Percentiles rank a stretch among this genome's conserved stretches.
Conservation (phyloP, 495 filamentous ascomycete species). For the Aspergillus sparsus region DNA sequence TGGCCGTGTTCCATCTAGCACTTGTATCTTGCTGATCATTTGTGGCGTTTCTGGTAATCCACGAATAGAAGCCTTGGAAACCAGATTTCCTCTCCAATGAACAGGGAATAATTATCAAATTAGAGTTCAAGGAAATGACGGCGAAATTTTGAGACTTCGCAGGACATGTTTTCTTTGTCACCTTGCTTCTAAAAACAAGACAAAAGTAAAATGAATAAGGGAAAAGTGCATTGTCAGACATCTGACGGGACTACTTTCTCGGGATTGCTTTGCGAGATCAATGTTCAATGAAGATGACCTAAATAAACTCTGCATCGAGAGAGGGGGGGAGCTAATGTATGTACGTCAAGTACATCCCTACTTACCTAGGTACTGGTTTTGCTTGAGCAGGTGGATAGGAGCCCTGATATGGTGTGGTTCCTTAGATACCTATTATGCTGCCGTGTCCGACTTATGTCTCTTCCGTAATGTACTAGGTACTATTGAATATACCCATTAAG, state of each 20-base stretch:
- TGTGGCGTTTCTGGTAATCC: background rate
- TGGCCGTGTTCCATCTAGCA: background rate
- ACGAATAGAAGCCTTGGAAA: background rate
- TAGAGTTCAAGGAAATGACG: background rate
- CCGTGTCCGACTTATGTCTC: too few relatives aligned
- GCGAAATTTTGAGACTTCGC: background rate
- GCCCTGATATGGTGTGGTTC: background rate
- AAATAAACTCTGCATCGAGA: background rate
- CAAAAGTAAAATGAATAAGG: background rate
- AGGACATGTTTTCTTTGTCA: background rate
- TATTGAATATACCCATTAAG: too few relatives aligned
- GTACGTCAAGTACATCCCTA: too few relatives aligned
- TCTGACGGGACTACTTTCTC: background rate
- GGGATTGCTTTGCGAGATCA: conserved; percentile 3
- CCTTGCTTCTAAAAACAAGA: background rate
- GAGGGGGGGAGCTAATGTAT: background rate
- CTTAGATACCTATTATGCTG: background rate
- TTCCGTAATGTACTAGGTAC: too few relatives aligned
- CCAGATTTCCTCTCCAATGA: background rate
- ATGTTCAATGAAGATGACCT: background rate
- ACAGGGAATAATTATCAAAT: background rate
- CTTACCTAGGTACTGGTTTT: background rate
- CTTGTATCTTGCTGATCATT: background rate
- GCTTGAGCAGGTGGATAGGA: background rate
- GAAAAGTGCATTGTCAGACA: background rate